phyloP scores from a whole-genome alignment of 2,329 filamentous ascomycete genomes.

The Colletotrichum sp. region DNA sequence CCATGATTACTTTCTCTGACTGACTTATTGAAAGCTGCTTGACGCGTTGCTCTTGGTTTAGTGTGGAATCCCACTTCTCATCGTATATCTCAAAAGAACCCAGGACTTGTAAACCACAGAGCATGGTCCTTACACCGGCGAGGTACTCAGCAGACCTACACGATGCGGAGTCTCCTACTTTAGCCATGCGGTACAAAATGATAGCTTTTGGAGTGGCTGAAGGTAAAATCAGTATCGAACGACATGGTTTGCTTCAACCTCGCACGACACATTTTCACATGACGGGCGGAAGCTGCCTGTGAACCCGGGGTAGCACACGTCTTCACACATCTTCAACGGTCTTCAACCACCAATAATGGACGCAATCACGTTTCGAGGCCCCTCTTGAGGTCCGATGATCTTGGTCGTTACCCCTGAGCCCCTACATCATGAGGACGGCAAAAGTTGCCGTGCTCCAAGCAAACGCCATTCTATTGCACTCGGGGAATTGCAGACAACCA shows the following conservation, averaged over 20 bases:
- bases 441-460: background rate
- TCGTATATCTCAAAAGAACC: background rate
- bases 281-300: background rate
- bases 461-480: background rate
- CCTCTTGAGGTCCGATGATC: background rate
- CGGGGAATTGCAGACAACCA: background rate
- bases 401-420: background rate
- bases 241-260: background rate
- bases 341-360: background rate
- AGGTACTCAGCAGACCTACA: background rate
- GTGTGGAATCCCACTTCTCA: background rate
- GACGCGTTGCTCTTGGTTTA: background rate
- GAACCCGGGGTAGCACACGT: background rate
- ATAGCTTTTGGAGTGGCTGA: background rate
- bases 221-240: background rate
- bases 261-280: background rate
- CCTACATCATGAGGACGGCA: background rate
- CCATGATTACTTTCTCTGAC: background rate
- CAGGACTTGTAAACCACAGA: background rate
- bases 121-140: background rate
- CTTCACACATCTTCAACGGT: background rate
- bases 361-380: background rate
- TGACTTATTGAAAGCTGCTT: background rate
- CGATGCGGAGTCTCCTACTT: background rate
- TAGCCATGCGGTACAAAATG: background rate